Evolutionary conservation across 176 grass and related monocot genomes (phyloP).

Genomic region (Cenchrus fungigraminus): DNA sequence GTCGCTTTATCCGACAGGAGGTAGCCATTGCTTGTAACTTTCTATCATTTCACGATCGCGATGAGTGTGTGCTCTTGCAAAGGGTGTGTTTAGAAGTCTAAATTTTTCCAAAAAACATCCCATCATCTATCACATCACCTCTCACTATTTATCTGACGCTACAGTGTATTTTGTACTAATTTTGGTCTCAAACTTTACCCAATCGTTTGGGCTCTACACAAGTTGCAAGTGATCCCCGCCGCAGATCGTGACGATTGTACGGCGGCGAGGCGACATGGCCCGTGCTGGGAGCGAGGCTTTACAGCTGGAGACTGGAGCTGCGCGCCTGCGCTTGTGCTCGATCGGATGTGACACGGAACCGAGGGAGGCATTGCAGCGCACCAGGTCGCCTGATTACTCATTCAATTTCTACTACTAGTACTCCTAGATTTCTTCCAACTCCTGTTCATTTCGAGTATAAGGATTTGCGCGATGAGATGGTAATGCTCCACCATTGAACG

Average conservation of each 20-base stretch:
- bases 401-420: background rate
- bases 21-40: constrained; percentile 27
- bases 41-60: background rate
- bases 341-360: constrained; percentile 41
- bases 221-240: constrained; percentile 2
- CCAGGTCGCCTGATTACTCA: background rate
- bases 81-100: no score
- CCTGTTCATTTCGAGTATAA: background rate
- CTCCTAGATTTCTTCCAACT: no score
- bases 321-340: background rate
- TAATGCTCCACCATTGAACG: no score
- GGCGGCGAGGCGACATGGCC: background rate
- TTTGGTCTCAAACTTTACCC: no score
- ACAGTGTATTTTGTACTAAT: no score
- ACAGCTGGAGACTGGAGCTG: constrained; percentile 30
- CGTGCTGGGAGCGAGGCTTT: constrained; percentile 23
- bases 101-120: no score
- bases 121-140: no score
- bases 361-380: constrained; percentile 1
- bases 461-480: constrained; percentile 7
- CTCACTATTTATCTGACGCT: no score
- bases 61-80: background rate
- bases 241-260: constrained; percentile 38
- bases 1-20: constrained; percentile 46
- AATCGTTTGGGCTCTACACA: no score